Evolutionary conservation across 169 alveolate species (phyloP).

Genomic region (Plasmodium malariae): DNA sequence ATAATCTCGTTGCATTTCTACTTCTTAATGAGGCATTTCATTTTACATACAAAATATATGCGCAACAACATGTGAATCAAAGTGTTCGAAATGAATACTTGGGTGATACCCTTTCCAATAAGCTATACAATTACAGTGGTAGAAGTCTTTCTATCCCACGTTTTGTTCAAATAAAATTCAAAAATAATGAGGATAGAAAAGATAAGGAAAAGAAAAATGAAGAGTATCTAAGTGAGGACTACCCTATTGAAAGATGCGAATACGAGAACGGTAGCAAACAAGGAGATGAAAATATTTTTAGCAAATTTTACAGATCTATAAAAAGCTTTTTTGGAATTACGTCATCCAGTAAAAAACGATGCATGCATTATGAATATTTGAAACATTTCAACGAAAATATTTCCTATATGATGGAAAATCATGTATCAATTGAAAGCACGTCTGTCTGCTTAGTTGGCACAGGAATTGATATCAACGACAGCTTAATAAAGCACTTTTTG

Average conservation of each 20-base stretch:
- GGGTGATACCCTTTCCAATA: background rate
- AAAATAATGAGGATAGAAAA: conserved; percentile 13
- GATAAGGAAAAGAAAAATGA: background rate
- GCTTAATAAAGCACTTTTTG: conserved; percentile 6
- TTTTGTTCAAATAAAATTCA: conserved; percentile 15
- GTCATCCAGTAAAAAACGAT: background rate
- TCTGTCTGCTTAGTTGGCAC: conserved; percentile 44
- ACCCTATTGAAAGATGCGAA: background rate
- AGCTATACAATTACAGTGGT: background rate
- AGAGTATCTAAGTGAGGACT: background rate
- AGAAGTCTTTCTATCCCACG: background rate
- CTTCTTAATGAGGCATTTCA: background rate
- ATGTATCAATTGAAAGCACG: conserved; percentile 16
- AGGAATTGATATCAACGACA: conserved; percentile 21
- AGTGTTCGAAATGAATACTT: conserved; percentile 4
- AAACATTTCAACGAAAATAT: background rate
- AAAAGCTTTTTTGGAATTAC: background rate
- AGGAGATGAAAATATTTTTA: conserved; percentile 5
- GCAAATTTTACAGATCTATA: conserved; percentile 3
- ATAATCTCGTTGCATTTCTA: background rate
- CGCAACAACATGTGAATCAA: background rate
- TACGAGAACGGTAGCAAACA: background rate
- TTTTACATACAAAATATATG: background rate
- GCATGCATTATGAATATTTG: background rate
- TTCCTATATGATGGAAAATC: background rate